These are phyloP conservation scores for Penicillium lividum DNA, from an alignment of 495 filamentous ascomycete genomes.

Conservation along the genomic window DNA sequence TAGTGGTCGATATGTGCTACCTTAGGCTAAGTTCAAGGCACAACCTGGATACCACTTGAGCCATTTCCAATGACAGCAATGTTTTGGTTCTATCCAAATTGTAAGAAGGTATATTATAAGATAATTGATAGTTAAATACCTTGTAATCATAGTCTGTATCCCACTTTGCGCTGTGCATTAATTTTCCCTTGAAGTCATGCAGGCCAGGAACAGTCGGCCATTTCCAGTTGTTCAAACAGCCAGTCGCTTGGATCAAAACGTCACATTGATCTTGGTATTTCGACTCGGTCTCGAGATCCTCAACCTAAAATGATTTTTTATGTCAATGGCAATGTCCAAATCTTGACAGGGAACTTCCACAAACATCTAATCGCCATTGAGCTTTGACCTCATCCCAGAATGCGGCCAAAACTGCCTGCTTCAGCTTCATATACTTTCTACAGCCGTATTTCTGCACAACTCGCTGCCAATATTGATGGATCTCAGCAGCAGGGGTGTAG, in stretches of 20 bases:
- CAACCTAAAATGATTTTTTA: slow-evolving; percentile 26
- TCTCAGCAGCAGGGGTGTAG: slow-evolving; percentile 58
- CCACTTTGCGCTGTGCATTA: slow-evolving; percentile 58
- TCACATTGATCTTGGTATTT: slow-evolving; percentile 50
- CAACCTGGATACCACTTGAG: slow-evolving; percentile 56
- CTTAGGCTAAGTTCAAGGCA: slow-evolving; percentile 58
- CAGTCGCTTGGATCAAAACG: slow-evolving; percentile 57
- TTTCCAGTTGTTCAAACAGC: slow-evolving; percentile 56
- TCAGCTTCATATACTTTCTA: slow-evolving; percentile 40
- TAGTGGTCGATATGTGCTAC: slow-evolving; percentile 51
- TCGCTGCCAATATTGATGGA: slow-evolving; percentile 55
- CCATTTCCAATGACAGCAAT: slow-evolving; percentile 59
- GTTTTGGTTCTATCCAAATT: slow-evolving; percentile 42
- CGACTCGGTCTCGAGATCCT: slow-evolving; percentile 40
- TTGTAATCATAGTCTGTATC: slow-evolving; percentile 40
- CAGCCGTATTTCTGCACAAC: slow-evolving; percentile 47
- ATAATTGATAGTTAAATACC: slow-evolving; percentile 11
- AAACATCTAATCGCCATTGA: slow-evolving; percentile 51
- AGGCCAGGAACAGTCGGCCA: slow-evolving; percentile 59
- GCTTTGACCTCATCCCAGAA: slow-evolving; percentile 41
- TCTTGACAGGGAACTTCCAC: background rate
- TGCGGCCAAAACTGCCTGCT: slow-evolving; percentile 36
- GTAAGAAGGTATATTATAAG: slow-evolving; percentile 8
- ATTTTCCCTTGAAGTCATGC: slow-evolving; percentile 52
- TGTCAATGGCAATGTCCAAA: background rate